Base-by-base conservation (phyloP, 176 grass and related monocot genomes). In the Carex pumila region DNA sequence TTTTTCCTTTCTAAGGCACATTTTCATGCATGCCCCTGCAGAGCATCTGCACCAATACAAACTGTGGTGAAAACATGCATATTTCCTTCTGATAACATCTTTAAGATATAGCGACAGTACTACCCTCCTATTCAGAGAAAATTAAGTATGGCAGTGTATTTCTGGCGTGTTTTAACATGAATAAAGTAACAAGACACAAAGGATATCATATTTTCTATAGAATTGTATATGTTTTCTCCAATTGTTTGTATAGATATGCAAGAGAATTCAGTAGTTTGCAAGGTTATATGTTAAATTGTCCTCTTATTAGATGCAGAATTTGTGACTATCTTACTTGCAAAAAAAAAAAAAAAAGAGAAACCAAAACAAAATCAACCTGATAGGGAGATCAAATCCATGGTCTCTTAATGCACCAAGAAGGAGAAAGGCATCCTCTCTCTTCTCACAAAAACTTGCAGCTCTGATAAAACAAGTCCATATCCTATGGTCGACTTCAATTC, bases 391-490 rank as follows among this genome's bases (percentile, higher is more conserved):
- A 89, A 98, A 98, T 84, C 91, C 95, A 83, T 83, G 91, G 74
- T 93, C 86, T 29, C 79, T 72, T 85, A 98, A 84, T 79, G 92
- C 83, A 12, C 89, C 87, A 68, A 98, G 87, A 80, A 98, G 95
- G 83, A 93, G 81, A 68, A 93, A 74, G 8, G 90, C 89, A 64
- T 93, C 87, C 85, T 91, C 87, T 88, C 67, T 91, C 61, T 84
- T 79, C 73, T 98, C 84, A 32, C 92, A 98, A 70, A 98, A 87
- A 93, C 92, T 98, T 84, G 95, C 90, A 60, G 95, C 95, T 45
- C 95, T 91, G 49, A 98, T 88, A 75, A 94, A 98, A 86, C 92
- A 91, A 87, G 91, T 98, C 95, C 95, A 98, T 84, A 98, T 92
- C 79, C 89, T 92, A 87, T 98, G 92, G 61, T 94, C 95, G 68